A percentile compares a stretch with the other conserved stretches of the same genome.
phyloP scores from a whole-genome alignment of 2,329 filamentous ascomycete species.

The Aspergillus brunneoviolaceus region DNA sequence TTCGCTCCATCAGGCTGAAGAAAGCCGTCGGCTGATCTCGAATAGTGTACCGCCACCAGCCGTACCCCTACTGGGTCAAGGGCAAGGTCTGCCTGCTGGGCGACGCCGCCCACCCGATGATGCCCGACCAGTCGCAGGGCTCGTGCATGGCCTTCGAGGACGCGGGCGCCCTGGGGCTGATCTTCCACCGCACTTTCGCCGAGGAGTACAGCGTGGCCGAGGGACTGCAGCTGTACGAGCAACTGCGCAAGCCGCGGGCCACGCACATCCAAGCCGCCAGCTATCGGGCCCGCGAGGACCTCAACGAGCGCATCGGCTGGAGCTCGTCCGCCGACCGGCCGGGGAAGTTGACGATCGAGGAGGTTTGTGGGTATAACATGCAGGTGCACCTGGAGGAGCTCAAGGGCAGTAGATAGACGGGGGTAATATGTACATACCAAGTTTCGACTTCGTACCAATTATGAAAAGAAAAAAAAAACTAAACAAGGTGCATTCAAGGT shows the following conservation, averaged over 20 bases:
- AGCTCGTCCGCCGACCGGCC: slow-evolving; percentile 25
- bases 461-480: too few relatives aligned
- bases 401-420: background rate
- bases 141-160: slow-evolving; percentile 46
- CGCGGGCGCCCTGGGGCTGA: slow-evolving; percentile 38
- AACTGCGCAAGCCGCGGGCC: slow-evolving; percentile 29
- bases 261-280: slow-evolving; percentile 33
- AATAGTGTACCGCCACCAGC: slow-evolving; percentile 27
- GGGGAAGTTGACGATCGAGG: slow-evolving; percentile 35
- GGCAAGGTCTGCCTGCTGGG: slow-evolving; percentile 30
- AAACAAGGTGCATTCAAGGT: too few relatives aligned
- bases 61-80: slow-evolving; percentile 31
- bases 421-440: background rate
- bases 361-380: slow-evolving; percentile 36
- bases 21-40: background rate
- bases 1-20: background rate
- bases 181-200: slow-evolving; percentile 31
- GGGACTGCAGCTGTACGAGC: slow-evolving; percentile 29
- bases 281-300: slow-evolving; percentile 26
- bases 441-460: too few relatives aligned
- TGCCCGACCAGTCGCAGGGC: slow-evolving; percentile 34
- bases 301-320: slow-evolving; percentile 33
- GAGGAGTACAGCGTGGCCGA: slow-evolving; percentile 20
- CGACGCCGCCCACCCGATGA: slow-evolving; percentile 37
- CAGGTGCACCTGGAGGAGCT: slow-evolving; percentile 11